Conservation (phyloP, 257 asterid species). For the Verbascum thapsus region DNA sequence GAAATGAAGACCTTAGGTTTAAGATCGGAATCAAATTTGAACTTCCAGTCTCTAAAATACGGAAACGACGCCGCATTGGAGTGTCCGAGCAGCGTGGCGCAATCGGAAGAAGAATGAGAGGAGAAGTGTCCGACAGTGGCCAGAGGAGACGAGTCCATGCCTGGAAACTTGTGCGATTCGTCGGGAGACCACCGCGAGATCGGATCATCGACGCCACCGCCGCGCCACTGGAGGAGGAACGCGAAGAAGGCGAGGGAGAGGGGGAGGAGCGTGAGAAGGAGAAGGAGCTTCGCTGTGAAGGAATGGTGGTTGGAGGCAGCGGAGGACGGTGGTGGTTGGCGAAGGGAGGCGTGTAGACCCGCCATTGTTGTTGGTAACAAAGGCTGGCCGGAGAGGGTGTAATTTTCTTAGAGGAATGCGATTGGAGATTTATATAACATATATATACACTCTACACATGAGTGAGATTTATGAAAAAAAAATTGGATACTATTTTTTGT, state of each 20-base stretch:
- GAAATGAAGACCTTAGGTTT: conserved; percentile 45
- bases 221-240: conserved; percentile 48
- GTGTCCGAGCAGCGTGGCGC: conserved; percentile 33
- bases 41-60: conserved; percentile 45
- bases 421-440: too few relatives aligned
- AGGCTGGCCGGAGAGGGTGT: conserved; percentile 3
- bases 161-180: conserved; percentile 25
- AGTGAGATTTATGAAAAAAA: too few relatives aligned
- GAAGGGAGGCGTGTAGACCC: conserved; percentile 39
- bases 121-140: neutral
- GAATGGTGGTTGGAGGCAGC: neutral
- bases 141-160: conserved; percentile 17
- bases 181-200: conserved; percentile 8
- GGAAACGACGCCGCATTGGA: conserved; percentile 38
- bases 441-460: too few relatives aligned
- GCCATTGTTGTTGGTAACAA: conserved; percentile 38
- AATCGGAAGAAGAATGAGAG: conserved; percentile 31
- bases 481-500: too few relatives aligned
- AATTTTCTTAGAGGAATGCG: neutral
- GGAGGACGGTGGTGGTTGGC: conserved; percentile 28
- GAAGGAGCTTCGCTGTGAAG: neutral
- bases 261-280: conserved; percentile 39
- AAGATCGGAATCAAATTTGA: conserved; percentile 43
- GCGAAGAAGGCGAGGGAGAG: conserved; percentile 46
- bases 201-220: conserved; percentile 39